Conservation (phyloP, 768 basidiomycete species). For the Exsudoporus frostii region DNA sequence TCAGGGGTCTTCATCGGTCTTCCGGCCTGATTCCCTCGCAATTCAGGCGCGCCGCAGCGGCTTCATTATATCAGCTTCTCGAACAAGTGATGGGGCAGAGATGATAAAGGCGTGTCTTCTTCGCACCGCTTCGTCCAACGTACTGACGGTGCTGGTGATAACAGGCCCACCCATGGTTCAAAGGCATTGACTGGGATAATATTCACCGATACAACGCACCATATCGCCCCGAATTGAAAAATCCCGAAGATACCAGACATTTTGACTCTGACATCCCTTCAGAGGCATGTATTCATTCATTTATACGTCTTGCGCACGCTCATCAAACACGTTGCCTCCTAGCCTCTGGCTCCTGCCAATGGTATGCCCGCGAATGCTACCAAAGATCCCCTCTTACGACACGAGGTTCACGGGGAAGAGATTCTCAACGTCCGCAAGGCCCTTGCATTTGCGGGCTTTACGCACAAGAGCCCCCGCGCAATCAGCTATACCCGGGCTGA, state of each 20-base stretch:
- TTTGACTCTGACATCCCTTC: constrained; percentile 93
- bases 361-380: constrained; percentile 82
- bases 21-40: constrained; percentile 75
- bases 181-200: constrained; percentile 84
- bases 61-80: constrained; percentile 52
- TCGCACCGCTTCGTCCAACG: constrained; percentile 9
- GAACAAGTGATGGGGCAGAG: constrained; percentile 79
- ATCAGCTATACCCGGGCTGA: constrained; percentile 76
- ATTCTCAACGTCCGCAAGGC: constrained; percentile 90
- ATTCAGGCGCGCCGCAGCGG: constrained; percentile 71
- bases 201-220: constrained; percentile 83
- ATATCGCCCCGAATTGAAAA: constrained; percentile 79
- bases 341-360: constrained; percentile 89
- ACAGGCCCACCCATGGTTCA: constrained; percentile 88
- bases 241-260: constrained; percentile 88
- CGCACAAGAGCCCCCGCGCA: constrained; percentile 82
- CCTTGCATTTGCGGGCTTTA: constrained; percentile 87
- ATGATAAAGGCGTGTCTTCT: constrained; percentile 69
- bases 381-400: constrained; percentile 82
- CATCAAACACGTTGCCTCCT: constrained; percentile 32
- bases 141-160: constrained; percentile 16
- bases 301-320: constrained; percentile 20
- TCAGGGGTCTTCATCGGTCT: constrained; percentile 61
- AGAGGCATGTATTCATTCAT: constrained; percentile 57
- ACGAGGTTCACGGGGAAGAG: constrained; percentile 81